Conservation (phyloP, 345 rosid species). For the Crucihimalaya himalaica region DNA sequence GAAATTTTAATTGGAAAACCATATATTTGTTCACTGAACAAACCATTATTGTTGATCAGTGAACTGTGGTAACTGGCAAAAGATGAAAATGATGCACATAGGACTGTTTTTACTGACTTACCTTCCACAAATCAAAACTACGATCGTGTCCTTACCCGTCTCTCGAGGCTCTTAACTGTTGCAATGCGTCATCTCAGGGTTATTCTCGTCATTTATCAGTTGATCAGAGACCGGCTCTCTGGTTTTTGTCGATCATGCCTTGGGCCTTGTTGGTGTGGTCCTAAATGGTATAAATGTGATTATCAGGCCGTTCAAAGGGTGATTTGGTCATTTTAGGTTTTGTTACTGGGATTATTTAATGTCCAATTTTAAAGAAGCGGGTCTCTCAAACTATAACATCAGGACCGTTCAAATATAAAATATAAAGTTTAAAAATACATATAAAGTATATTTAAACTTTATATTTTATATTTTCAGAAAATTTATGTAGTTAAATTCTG, state of each 20-base stretch:
- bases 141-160: neutral
- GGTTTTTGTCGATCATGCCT: constrained; percentile 9
- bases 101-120: constrained; percentile 20
- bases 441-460: too few relatives aligned
- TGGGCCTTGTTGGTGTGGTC: constrained; percentile 18
- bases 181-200: neutral
- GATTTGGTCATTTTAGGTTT: neutral
- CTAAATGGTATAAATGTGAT: constrained; percentile 12
- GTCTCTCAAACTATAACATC: constrained; percentile 16
- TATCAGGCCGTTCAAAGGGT: neutral
- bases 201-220: constrained; percentile 9
- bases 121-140: neutral
- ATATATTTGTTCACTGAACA: neutral
- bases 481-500: neutral
- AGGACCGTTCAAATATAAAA: too few relatives aligned
- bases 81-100: constrained; percentile 28
- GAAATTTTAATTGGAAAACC: neutral
- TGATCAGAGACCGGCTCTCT: constrained; percentile 11
- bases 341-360: neutral
- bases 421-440: too few relatives aligned
- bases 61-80: constrained; percentile 24
- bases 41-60: constrained; percentile 21
- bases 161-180: neutral
- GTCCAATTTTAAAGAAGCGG: neutral
- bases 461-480: neutral